Evolutionary conservation across 129 eudicot species (phyloP).

Genomic region (Daucus carota): DH1_v3.0 NC_030387.2:1049501-1050000

Average conservation of each 20-base stretch:
- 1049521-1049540: conserved; percentile 41
- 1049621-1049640: conserved; percentile 55
- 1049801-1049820: neutral
- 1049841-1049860: neutral
- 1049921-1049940: conserved; percentile 41
- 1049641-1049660: conserved; percentile 57
- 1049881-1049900: conserved; percentile 35
- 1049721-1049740: conserved; percentile 47
- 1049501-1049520: conserved; percentile 27
- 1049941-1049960: conserved; percentile 13
- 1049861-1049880: conserved; percentile 37
- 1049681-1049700: conserved; percentile 46
- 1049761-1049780: neutral
- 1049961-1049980: neutral
- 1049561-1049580: conserved; percentile 47
- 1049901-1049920: conserved; percentile 29
- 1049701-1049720: conserved; percentile 52
- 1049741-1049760: conserved; percentile 52
- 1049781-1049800: neutral
- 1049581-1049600: conserved; percentile 49
- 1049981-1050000: neutral
- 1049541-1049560: conserved; percentile 45
- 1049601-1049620: conserved; percentile 49
- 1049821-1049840: neutral
- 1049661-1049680: conserved; percentile 47